Base-by-base conservation (phyloP, 768 basidiomycete genomes). In the Nidula microcarpa region DNA sequence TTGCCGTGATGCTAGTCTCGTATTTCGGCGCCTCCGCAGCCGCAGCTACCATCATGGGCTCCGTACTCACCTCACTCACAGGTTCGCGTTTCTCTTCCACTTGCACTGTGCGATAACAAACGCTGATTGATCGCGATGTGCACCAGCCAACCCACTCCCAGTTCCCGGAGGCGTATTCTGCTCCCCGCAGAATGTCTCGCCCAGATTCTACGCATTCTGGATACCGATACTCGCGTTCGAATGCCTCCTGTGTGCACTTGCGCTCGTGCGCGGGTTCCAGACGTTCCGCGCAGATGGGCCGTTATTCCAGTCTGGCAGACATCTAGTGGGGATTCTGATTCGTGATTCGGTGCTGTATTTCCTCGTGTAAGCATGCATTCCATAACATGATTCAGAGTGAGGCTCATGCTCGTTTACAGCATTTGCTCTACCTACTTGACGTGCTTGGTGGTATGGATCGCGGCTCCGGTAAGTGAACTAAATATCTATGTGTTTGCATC, bases 321-420 rank as follows among this genome's bases (percentile, higher is more conserved):
- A 72, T 47, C 68, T 84, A 14, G 70, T 84, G 10, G 60, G 67
- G 8, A 74, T 82, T 37, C 73, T 85, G 33, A 70, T 85, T 16
- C 70, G 81, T 17, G 84, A 84, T 63, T 83, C 80, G 1, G 64
- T 84, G 23, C 57, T 79, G 5, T 84, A 83, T 55, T 85, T 83
- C 59, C 60, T 84, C 6, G 69, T 81, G 83, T 84, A 62, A 60
- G 80, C 67, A n/a, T 33, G 44, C 5, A 30, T 23, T 16, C 43
- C 49, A 16, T 55, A 7, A 32, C 3, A 41, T 41, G 39, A 11
- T 41, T 41, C 16, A 2, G 23, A 3, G 37, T 11, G 37, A 11
- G 11, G 16, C 37, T 16, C 37, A 11, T 41, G 11, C 37, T 41
- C 4, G 11, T 41, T 37, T 32, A 35, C 57, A 85, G 83, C 3